Evolutionary conservation across 352 stramenopile genomes (phyloP).

Genomic region (Pythium phragmiticola): DNA sequence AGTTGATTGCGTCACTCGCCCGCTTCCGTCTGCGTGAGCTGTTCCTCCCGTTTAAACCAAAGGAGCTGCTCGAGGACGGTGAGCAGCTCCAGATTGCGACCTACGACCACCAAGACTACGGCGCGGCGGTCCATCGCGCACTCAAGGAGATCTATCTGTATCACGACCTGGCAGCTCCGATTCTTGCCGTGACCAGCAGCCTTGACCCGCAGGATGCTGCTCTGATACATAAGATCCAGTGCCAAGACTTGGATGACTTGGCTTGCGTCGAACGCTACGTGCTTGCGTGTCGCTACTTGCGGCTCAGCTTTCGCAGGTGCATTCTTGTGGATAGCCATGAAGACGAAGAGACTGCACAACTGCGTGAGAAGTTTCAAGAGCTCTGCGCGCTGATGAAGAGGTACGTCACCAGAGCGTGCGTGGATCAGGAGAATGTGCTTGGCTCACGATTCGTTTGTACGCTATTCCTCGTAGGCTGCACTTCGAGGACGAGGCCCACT

Average conservation of each 20-base stretch:
- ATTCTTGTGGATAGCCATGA: slow-evolving; percentile 19
- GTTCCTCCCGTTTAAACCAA: slow-evolving; percentile 61
- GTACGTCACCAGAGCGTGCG: slow-evolving; percentile 25
- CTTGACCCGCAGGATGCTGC: slow-evolving; percentile 1
- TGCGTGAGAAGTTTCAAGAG: slow-evolving; percentile 37
- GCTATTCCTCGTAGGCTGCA: slow-evolving; percentile 28
- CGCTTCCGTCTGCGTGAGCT: slow-evolving; percentile 62
- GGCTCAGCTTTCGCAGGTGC: slow-evolving; percentile 41
- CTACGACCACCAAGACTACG: slow-evolving; percentile 76
- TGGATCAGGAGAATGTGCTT: background rate
- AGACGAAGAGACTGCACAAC: slow-evolving; percentile 29
- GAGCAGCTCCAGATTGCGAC: slow-evolving; percentile 31
- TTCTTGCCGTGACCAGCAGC: slow-evolving; percentile 31
- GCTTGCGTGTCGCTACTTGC: slow-evolving; percentile 49
- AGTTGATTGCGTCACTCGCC: slow-evolving; percentile 47
- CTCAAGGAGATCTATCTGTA: slow-evolving; percentile 56
- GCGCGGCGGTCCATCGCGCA: slow-evolving; percentile 69
- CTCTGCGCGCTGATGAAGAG: slow-evolving; percentile 45
- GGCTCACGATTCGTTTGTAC: background rate
- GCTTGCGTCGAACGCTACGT: slow-evolving; percentile 57
- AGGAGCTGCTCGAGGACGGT: slow-evolving; percentile 26
- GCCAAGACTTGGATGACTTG: slow-evolving; percentile 38
- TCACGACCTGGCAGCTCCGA: slow-evolving; percentile 32
- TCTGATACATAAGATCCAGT: slow-evolving; percentile 15
- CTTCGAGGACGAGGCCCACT: slow-evolving; percentile 70